Evolutionary conservation across 2,329 filamentous ascomycete species (phyloP).

Genomic region (Fusarium mangiferae): DNA sequence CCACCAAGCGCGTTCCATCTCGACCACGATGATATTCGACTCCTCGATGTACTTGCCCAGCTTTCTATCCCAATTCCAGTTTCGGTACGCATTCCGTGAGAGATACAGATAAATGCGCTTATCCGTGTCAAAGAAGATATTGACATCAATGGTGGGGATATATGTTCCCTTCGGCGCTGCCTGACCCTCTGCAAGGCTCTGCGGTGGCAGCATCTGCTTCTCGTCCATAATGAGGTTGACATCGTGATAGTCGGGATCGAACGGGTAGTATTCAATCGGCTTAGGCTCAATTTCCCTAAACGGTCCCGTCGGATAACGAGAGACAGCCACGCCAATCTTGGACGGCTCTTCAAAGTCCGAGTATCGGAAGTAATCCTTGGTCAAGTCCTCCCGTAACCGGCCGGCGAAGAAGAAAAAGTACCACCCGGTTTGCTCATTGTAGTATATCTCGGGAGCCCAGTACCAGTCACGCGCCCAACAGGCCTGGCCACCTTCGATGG

Average conservation of each 20-base stretch:
- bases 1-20: conserved; percentile 50
- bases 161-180: conserved; percentile 49
- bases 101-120: conserved; percentile 50
- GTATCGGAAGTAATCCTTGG: conserved; percentile 49
- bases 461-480: conserved; percentile 51
- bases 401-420: conserved; percentile 53
- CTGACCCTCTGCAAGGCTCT: conserved; percentile 40
- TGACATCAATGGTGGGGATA: conserved; percentile 56
- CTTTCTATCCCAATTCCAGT: conserved; percentile 50
- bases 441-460: conserved; percentile 52
- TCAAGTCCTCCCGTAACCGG: conserved; percentile 46
- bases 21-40: conserved; percentile 52
- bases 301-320: conserved; percentile 48
- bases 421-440: conserved; percentile 51
- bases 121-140: conserved; percentile 58
- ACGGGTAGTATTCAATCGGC: conserved; percentile 50
- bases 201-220: conserved; percentile 48
- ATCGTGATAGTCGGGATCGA: conserved; percentile 50
- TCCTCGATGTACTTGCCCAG: conserved; percentile 51
- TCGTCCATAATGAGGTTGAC: conserved; percentile 53
- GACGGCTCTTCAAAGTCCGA: conserved; percentile 50
- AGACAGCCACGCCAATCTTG: conserved; percentile 50
- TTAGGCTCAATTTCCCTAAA: conserved; percentile 47
- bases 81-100: conserved; percentile 51
- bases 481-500: conserved; percentile 46